These are phyloP conservation scores for Talaromyces sp. DNA, from an alignment of 2,329 filamentous ascomycete genomes.

Conservation along the genomic window DNA sequence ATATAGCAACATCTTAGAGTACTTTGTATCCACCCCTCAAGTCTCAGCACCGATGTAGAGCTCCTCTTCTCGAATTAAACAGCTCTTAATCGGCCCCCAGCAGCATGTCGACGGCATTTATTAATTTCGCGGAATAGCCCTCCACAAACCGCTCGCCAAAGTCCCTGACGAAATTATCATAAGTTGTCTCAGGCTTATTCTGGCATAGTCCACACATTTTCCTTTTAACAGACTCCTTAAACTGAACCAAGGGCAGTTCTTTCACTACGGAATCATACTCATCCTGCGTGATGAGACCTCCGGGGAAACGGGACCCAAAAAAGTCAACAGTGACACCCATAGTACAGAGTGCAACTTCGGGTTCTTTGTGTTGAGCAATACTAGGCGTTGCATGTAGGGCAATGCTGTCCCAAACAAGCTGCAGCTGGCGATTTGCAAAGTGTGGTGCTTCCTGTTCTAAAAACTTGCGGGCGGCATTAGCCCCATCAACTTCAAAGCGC, in stretches of 20 bases:
- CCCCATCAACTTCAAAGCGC: conserved; percentile 49
- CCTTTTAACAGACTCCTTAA: background rate
- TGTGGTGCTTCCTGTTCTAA: background rate
- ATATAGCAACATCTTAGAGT: too few species aligned
- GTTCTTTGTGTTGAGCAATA: background rate
- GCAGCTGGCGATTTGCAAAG: background rate
- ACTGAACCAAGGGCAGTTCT: background rate
- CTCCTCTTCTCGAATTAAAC: background rate
- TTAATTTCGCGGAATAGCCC: background rate
- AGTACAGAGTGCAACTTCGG: background rate
- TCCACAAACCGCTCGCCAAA: background rate
- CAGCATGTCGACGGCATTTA: background rate
- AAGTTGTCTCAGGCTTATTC: background rate
- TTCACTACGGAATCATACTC: background rate
- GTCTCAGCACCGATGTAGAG: too few species aligned
- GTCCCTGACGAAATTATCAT: background rate
- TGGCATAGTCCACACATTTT: background rate
- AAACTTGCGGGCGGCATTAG: conserved; percentile 32
- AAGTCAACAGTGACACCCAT: background rate
- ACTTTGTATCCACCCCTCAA: too few species aligned
- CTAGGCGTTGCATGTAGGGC: background rate
- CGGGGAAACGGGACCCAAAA: background rate
- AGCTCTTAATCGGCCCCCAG: background rate
- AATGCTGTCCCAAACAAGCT: background rate
- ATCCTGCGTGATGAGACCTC: background rate